Evolutionary conservation across 257 asterid genomes (phyloP).

Genomic region (Capsicum rhomboideum): DNA sequence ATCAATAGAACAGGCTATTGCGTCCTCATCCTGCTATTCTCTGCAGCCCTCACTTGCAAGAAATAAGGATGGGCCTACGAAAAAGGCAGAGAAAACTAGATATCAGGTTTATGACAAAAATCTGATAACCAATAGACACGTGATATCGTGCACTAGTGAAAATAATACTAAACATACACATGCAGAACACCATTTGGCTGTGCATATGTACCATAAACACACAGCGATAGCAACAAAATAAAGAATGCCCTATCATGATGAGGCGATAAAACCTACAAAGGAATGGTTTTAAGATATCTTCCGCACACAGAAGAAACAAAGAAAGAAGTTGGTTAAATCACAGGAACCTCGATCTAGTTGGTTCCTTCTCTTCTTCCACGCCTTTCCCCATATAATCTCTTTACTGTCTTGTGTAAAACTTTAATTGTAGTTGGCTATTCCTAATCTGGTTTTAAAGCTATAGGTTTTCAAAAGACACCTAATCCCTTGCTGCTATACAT

Average conservation of each 20-base stretch:
- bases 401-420: background rate
- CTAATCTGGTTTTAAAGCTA: background rate
- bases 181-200: background rate
- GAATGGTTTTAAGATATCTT: background rate
- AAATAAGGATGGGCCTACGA: conserved; percentile 10
- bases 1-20: background rate
- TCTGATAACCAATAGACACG: background rate
- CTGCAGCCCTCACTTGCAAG: conserved; percentile 17
- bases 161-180: background rate
- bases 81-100: background rate
- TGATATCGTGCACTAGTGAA: background rate
- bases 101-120: background rate
- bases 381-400: background rate
- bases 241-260: background rate
- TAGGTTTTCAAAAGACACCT: background rate
- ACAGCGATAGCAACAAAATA: background rate
- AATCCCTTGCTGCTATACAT: background rate
- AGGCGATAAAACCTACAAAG: background rate
- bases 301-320: background rate
- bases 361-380: background rate
- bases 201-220: background rate
- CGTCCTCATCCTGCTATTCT: conserved; percentile 12
- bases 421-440: background rate
- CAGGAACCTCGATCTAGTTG: background rate
- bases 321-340: background rate